Evolutionary conservation across 2,329 filamentous ascomycete genomes (phyloP).

Genomic region (Exserohilum turcica): DNA sequence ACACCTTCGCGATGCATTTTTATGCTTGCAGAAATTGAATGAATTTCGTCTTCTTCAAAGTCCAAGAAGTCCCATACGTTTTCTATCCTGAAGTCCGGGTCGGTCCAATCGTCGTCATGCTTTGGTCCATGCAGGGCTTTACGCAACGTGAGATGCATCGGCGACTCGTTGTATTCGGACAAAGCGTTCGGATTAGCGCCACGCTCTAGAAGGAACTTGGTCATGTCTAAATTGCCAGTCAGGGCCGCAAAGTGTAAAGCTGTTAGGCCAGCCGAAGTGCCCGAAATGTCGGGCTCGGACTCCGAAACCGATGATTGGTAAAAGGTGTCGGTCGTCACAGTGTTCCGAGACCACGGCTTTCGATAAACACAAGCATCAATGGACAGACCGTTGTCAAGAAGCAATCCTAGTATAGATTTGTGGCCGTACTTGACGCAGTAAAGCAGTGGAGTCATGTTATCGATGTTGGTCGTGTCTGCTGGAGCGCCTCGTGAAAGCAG

Average conservation of each 20-base stretch:
- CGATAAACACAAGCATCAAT: constrained; percentile 11
- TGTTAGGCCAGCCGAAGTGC: not conserved
- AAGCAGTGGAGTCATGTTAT: constrained; percentile 15
- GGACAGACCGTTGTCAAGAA: constrained; percentile 7
- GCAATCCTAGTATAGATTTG: constrained; percentile 8
- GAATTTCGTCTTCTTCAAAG: not conserved
- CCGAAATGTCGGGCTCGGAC: not conserved
- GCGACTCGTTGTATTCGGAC: not conserved
- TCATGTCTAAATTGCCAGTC: not conserved
- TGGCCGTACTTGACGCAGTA: constrained; percentile 17
- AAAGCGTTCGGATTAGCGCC: constrained; percentile 1
- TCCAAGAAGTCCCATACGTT: not conserved
- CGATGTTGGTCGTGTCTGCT: not conserved
- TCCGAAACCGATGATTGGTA: not conserved
- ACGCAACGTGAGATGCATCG: not conserved
- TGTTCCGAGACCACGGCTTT: constrained; percentile 1
- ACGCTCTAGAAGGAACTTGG: not conserved
- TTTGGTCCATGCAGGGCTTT: not conserved
- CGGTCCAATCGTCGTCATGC: not conserved
- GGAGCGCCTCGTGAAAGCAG: constrained; percentile 9
- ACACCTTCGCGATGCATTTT: not conserved
- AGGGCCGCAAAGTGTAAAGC: constrained; percentile 1
- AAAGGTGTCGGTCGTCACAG: not conserved
- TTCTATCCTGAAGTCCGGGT: not conserved
- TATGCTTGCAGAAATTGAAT: not conserved